Conservation (phyloP, 2,329 filamentous ascomycete species). For the Corinectria fuckeliana region DNA sequence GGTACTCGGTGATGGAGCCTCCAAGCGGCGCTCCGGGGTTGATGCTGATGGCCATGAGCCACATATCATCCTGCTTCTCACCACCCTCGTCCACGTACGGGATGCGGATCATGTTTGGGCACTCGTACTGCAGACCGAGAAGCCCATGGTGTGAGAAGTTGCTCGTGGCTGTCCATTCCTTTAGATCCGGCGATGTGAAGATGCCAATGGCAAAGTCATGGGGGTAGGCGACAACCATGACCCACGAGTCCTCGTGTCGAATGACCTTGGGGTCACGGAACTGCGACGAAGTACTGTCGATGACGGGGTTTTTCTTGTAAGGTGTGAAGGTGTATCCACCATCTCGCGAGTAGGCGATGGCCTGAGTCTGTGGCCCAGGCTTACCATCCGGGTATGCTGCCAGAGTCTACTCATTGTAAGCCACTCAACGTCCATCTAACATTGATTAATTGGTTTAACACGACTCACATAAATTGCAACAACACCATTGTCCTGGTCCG, state of each 20-base stretch:
- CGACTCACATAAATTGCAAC: conserved; percentile 55
- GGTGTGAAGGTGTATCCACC: conserved; percentile 67
- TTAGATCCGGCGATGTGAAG: conserved; percentile 65
- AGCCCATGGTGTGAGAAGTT: conserved; percentile 63
- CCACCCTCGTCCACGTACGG: conserved; percentile 50
- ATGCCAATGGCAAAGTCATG: conserved; percentile 64
- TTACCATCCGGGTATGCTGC: conserved; percentile 8
- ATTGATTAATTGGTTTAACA: background rate
- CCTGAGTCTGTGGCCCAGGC: conserved; percentile 55
- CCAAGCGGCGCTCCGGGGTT: conserved; percentile 64
- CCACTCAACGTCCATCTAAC: background rate
- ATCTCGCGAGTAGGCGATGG: conserved; percentile 67
- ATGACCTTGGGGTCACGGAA: conserved; percentile 73
- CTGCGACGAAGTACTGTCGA: conserved; percentile 58
- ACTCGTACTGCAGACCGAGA: conserved; percentile 66
- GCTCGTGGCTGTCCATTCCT: conserved; percentile 57
- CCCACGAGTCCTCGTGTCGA: conserved; percentile 63
- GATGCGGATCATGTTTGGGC: conserved; percentile 66
- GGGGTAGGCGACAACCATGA: conserved; percentile 61
- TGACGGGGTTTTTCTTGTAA: conserved; percentile 66
- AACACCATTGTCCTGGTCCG: conserved; percentile 63
- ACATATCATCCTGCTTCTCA: conserved; percentile 37
- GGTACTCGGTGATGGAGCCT: conserved; percentile 62
- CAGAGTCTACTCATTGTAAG: conserved; percentile 26
- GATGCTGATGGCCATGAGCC: conserved; percentile 58